These are phyloP conservation scores for Suillus alpinus DNA, from an alignment of 768 basidiomycete species.

Conservation along the genomic window DNA sequence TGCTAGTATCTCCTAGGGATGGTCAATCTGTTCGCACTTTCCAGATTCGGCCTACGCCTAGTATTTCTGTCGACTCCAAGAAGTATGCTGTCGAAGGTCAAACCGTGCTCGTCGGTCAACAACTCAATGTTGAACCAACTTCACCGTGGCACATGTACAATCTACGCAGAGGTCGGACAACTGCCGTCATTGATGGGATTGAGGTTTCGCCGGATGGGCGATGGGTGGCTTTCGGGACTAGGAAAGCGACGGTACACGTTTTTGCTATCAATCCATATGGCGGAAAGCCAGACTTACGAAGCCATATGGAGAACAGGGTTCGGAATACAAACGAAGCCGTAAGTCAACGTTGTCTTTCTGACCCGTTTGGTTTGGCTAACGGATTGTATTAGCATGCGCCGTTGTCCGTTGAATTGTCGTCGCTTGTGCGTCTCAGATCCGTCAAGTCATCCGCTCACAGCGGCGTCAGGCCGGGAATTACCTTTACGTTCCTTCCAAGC, in stretches of 20 bases:
- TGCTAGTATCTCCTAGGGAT: conserved; percentile 51
- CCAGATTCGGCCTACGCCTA: conserved; percentile 32
- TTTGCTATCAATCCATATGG: conserved; percentile 79
- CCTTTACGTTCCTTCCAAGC: conserved; percentile 51
- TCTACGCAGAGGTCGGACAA: conserved; percentile 69
- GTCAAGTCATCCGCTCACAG: conserved; percentile 26
- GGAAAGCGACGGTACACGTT: conserved; percentile 64
- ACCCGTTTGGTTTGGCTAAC: conserved; percentile 1
- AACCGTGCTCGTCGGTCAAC: not conserved
- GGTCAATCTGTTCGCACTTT: conserved; percentile 55
- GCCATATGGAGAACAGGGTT: conserved; percentile 60
- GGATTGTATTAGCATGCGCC: conserved; percentile 38
- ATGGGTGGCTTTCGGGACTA: conserved; percentile 69
- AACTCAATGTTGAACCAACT: conserved; percentile 12
- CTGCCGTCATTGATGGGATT: conserved; percentile 56
- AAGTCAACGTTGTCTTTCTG: conserved; percentile 17
- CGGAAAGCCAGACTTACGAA: conserved; percentile 58
- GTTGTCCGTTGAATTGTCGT: conserved; percentile 49
- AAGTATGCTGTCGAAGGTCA: not conserved
- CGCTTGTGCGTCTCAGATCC: conserved; percentile 55
- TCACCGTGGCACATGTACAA: conserved; percentile 61
- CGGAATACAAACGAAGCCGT: conserved; percentile 50
- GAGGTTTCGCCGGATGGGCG: conserved; percentile 47
- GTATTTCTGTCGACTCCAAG: conserved; percentile 1
- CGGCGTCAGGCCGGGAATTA: conserved; percentile 39